Percentiles rank a stretch among this genome's conserved stretches.
These are phyloP conservation scores for Xanthoconium purpureum DNA, from an alignment of 768 basidiomycete species.

Conservation along the genomic window DNA sequence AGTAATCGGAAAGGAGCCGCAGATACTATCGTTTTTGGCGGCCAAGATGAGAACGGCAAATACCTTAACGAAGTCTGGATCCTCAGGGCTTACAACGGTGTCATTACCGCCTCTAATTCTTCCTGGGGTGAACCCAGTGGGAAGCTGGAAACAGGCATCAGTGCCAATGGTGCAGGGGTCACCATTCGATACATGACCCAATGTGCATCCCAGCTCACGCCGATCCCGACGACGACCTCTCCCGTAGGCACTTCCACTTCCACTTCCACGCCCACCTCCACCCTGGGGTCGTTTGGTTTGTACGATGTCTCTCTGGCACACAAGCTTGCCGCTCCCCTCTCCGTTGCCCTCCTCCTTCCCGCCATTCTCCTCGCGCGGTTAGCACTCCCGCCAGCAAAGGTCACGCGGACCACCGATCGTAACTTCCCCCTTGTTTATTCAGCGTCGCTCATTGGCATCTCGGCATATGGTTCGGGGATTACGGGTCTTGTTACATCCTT, in stretches of 20 bases:
- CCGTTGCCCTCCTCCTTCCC: conserved; percentile 44
- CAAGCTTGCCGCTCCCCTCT: conserved; percentile 47
- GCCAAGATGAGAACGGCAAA: conserved; percentile 60
- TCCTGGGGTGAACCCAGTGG: conserved; percentile 71
- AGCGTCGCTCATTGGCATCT: conserved; percentile 40
- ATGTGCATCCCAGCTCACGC: conserved; percentile 48
- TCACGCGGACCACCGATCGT: conserved; percentile 19
- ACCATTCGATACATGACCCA: conserved; percentile 52
- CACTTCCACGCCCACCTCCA: conserved; percentile 11
- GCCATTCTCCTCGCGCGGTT: conserved; percentile 42
- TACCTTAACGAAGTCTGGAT: conserved; percentile 79
- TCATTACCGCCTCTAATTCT: conserved; percentile 50
- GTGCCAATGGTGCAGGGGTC: conserved; percentile 69
- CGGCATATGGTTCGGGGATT: conserved; percentile 58
- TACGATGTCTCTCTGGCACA: conserved; percentile 46
- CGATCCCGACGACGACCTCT: conserved; percentile 24
- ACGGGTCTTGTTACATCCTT: conserved; percentile 63
- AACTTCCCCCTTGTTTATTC: conserved; percentile 34
- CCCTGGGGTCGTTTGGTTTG: conserved; percentile 20
- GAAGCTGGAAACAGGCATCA: conserved; percentile 54
- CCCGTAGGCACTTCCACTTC: conserved; percentile 14
- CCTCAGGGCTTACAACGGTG: conserved; percentile 66
- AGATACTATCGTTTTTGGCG: conserved; percentile 79
- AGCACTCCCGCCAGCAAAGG: conserved; percentile 36
- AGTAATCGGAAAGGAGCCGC: conserved; percentile 43